Percentiles rank a stretch among this genome's conserved stretches.
These are phyloP conservation scores for Fusarium torreyae DNA, from an alignment of 2,329 filamentous ascomycete genomes.

Conservation along the genomic window DNA sequence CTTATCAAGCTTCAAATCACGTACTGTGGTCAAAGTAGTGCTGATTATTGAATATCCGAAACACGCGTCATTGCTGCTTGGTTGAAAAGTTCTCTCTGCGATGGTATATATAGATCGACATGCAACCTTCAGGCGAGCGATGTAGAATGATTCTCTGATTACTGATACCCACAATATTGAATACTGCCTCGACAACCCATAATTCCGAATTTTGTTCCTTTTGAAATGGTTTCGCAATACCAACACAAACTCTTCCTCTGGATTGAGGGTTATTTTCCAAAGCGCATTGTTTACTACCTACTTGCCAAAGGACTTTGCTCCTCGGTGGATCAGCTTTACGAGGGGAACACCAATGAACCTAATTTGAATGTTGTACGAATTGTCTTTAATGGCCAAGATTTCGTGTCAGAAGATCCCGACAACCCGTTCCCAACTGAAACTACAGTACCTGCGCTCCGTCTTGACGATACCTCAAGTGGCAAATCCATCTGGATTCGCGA, in stretches of 20 bases:
- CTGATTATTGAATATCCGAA: too few species aligned
- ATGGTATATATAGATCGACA: too few species aligned
- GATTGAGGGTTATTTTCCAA: constrained; percentile 12
- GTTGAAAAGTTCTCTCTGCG: too few species aligned
- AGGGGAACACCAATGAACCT: neutral
- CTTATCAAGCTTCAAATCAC: too few species aligned
- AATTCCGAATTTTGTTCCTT: too few species aligned
- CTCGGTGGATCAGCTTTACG: neutral
- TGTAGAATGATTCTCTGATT: too few species aligned
- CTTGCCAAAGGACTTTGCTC: neutral
- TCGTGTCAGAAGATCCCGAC: neutral
- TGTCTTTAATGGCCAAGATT: neutral
- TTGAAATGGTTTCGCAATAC: neutral
- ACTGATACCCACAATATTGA: too few species aligned
- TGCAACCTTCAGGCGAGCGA: too few species aligned
- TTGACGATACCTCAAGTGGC: neutral
- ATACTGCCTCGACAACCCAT: too few species aligned
- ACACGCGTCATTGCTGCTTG: too few species aligned
- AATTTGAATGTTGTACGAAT: neutral
- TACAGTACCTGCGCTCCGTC: neutral
- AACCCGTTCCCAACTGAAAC: neutral
- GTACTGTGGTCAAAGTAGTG: too few species aligned
- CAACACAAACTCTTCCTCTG: neutral
- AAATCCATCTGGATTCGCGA: neutral
- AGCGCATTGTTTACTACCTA: constrained; percentile 4